phyloP scores from a whole-genome alignment of 148 eudicot species.

The Spergularia marina region DNA sequence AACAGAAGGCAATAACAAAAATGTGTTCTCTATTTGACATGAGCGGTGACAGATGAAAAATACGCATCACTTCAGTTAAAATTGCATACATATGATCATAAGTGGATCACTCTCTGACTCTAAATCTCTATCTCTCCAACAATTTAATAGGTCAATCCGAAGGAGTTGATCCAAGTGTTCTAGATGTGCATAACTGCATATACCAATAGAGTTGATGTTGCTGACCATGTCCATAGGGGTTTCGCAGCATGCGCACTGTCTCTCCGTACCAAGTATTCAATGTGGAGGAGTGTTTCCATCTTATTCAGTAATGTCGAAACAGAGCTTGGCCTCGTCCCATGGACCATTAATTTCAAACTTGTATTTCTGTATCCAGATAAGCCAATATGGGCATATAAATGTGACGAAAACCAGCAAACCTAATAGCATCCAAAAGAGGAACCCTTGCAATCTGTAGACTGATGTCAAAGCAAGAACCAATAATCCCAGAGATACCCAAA shows the following conservation, averaged over 20 bases:
- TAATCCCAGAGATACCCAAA: constrained; percentile 60
- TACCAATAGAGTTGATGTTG: no score
- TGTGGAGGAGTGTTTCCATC: not conserved
- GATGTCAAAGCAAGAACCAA: constrained; percentile 54
- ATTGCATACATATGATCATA: no score
- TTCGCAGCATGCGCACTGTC: not conserved
- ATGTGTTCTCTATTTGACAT: no score
- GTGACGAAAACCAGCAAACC: constrained; percentile 62
- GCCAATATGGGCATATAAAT: constrained; percentile 87
- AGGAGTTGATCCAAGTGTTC: no score
- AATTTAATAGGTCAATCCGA: no score
- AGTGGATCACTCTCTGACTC: no score
- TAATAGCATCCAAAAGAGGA: constrained; percentile 60
- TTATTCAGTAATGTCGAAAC: constrained; percentile 76
- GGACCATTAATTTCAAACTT: constrained; percentile 98
- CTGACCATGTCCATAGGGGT: no score
- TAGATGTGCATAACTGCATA: no score
- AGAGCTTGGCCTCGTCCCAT: constrained; percentile 95
- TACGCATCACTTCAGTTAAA: no score
- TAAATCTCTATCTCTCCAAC: no score
- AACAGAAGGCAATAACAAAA: no score
- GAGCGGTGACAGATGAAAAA: no score
- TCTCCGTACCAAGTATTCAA: not conserved
- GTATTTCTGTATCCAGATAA: constrained; percentile 83
- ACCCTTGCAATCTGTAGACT: constrained; percentile 48